A percentile compares a stretch with the other conserved stretches of the same genome.
Conservation (phyloP, 2,329 filamentous ascomycete species). For the Claviceps sp. region DNA sequence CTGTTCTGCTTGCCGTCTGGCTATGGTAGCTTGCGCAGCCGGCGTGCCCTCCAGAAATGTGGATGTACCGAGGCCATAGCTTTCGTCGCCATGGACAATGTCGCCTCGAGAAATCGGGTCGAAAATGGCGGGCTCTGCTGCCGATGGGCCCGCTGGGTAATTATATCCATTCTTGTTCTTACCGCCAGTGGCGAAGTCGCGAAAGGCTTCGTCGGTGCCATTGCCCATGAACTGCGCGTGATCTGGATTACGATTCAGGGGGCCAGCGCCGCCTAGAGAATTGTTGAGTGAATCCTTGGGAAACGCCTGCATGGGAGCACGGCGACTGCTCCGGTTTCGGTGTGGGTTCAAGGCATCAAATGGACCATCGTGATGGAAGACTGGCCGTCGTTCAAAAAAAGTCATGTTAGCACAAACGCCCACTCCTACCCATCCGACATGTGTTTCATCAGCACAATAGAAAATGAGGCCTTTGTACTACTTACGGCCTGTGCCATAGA, state of each 20-base stretch:
- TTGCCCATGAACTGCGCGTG: slow-evolving; percentile 77
- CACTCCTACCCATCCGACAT: not conserved
- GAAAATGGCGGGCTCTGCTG: slow-evolving; percentile 40
- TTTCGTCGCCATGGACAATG: slow-evolving; percentile 72
- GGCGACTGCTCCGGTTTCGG: slow-evolving; percentile 71
- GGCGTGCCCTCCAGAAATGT: slow-evolving; percentile 93
- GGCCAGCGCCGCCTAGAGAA: slow-evolving; percentile 74
- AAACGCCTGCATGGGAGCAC: slow-evolving; percentile 93
- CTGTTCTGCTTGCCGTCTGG: slow-evolving; percentile 59
- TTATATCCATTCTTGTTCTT: slow-evolving; percentile 17
- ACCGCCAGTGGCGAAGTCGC: slow-evolving; percentile 51
- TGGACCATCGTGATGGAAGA: slow-evolving; percentile 94
- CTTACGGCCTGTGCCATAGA: slow-evolving; percentile 84
- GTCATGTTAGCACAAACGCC: not conserved
- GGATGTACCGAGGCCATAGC: slow-evolving; percentile 75
- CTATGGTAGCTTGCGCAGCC: slow-evolving; percentile 66
- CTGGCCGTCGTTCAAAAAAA: slow-evolving; percentile 28
- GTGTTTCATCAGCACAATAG: too few species aligned
- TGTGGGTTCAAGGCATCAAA: slow-evolving; percentile 95
- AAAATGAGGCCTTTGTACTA: slow-evolving; percentile 12
- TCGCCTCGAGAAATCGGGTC: slow-evolving; percentile 56
- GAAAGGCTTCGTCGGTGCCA: slow-evolving; percentile 70
- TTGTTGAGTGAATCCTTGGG: slow-evolving; percentile 89
- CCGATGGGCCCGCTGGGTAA: slow-evolving; percentile 11
- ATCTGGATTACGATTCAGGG: slow-evolving; percentile 68